These are phyloP conservation scores for Suillus placidus DNA, from an alignment of 768 basidiomycete genomes.

Conservation along the genomic window DNA sequence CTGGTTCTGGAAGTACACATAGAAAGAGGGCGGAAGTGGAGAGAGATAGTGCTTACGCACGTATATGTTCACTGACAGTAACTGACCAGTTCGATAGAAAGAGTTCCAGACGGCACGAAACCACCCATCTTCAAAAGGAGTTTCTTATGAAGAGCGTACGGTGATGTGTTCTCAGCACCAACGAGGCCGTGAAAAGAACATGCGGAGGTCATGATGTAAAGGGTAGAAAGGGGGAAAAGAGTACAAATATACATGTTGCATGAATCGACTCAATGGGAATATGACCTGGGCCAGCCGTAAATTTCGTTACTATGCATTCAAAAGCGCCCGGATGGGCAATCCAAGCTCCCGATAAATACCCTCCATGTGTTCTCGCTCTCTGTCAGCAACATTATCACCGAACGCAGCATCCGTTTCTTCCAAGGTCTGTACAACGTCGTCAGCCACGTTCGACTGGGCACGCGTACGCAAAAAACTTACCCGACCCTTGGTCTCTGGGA, in stretches of 20 bases:
- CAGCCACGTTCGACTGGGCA: not conserved
- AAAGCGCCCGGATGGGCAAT: constrained; percentile 27
- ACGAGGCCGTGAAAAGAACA: constrained; percentile 53
- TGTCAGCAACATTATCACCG: constrained; percentile 30
- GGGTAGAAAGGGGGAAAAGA: not conserved
- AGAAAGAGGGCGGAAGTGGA: not conserved
- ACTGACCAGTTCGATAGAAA: not conserved
- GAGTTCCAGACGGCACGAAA: not conserved
- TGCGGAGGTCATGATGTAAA: not conserved
- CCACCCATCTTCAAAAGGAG: not conserved
- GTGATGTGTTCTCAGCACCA: constrained; percentile 66
- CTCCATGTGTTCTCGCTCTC: constrained; percentile 32
- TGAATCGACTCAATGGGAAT: not conserved
- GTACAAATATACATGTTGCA: not conserved
- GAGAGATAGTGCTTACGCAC: not conserved
- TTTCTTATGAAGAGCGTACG: not conserved
- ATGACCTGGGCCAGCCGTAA: not conserved
- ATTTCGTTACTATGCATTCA: constrained; percentile 10
- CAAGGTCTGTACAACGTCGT: constrained; percentile 26
- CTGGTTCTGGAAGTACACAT: not conserved
- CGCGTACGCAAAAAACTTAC: constrained; percentile 39
- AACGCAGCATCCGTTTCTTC: constrained; percentile 39
- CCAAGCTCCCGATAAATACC: constrained; percentile 33
- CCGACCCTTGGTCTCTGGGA: constrained; percentile 37
- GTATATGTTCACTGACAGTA: not conserved